Conservation (phyloP, 2,329 filamentous ascomycete genomes). For the Ascomycota sp. region DNA sequence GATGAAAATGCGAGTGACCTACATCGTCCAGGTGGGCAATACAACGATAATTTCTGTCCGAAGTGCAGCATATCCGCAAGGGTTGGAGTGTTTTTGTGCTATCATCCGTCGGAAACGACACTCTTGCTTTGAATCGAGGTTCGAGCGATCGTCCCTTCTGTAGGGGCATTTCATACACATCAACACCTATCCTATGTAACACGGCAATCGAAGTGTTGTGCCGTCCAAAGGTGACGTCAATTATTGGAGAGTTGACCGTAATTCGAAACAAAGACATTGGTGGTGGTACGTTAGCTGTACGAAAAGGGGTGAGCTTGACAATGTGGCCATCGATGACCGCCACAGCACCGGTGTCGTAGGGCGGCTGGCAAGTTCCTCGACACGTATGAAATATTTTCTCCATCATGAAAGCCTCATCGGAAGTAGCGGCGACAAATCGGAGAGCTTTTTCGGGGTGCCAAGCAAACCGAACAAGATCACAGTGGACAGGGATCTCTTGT, state of each 20-base stretch:
- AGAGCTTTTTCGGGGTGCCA: slow-evolving; percentile 85
- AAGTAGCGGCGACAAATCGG: slow-evolving; percentile 36
- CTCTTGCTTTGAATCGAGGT: slow-evolving; percentile 18
- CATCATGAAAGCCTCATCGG: slow-evolving; percentile 29
- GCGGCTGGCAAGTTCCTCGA: slow-evolving; percentile 48
- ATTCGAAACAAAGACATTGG: slow-evolving; percentile 79
- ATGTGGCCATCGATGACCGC: slow-evolving; percentile 65
- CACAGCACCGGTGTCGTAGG: slow-evolving; percentile 59
- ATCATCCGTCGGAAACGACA: slow-evolving; percentile 16
- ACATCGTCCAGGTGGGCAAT: slow-evolving; percentile 11
- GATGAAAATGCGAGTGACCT: slow-evolving; percentile 6
- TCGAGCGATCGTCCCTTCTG: slow-evolving; percentile 29
- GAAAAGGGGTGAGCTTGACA: slow-evolving; percentile 70
- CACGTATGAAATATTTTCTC: slow-evolving; percentile 50
- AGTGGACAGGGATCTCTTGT: slow-evolving; percentile 47
- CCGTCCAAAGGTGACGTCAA: slow-evolving; percentile 56
- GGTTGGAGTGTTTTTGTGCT: slow-evolving; percentile 7
- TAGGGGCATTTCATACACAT: slow-evolving; percentile 49
- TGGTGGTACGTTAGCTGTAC: slow-evolving; percentile 69
- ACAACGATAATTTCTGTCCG: slow-evolving; percentile 9
- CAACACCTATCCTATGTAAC: slow-evolving; percentile 44
- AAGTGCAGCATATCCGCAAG: slow-evolving; percentile 13
- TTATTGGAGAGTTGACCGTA: slow-evolving; percentile 34
- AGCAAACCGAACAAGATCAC: slow-evolving; percentile 15
- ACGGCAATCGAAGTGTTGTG: slow-evolving; percentile 48